Percentiles rank a stretch among this genome's conserved stretches.
These are phyloP conservation scores for Trichomonascaceae sp. DNA, from an alignment of 1,139 yeast species.

Conservation along the genomic window DNA sequence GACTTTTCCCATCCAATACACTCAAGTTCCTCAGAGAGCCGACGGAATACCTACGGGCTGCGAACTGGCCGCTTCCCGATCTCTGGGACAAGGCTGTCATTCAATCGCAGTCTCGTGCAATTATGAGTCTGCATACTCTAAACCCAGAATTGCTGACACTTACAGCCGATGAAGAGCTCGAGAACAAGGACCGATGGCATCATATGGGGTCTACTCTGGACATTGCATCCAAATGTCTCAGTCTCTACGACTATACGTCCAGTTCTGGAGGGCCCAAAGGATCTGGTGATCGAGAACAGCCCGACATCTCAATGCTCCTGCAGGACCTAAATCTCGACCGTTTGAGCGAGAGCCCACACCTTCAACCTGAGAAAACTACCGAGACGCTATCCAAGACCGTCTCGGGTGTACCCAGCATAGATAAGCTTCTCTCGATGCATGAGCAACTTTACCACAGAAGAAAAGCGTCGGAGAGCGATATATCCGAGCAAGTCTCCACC, in stretches of 20 bases:
- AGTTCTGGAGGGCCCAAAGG: background rate
- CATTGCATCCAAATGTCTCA: constrained; percentile 25
- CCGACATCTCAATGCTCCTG: no score
- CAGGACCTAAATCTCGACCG: background rate
- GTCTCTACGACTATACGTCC: constrained; percentile 11
- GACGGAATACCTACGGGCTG: constrained; percentile 18
- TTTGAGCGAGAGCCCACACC: background rate
- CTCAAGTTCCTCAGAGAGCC: constrained; percentile 35
- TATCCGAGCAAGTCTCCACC: no score
- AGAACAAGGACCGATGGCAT: constrained; percentile 25
- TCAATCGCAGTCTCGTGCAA: constrained; percentile 16
- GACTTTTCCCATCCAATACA: constrained; percentile 45
- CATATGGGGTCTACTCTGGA: constrained; percentile 23
- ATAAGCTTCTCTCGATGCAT: constrained; percentile 11
- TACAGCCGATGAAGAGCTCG: constrained; percentile 31
- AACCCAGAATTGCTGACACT: constrained; percentile 37
- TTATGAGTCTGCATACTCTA: constrained; percentile 27
- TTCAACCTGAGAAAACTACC: background rate
- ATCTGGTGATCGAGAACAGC: no score
- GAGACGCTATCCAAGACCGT: no score
- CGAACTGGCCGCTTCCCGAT: constrained; percentile 14
- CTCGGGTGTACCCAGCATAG: no score
- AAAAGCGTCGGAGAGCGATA: no score
- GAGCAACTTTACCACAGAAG: constrained; percentile 9
- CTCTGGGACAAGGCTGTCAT: constrained; percentile 26